Base-by-base conservation (phyloP, 2,329 filamentous ascomycete genomes). In the Aspergillus intermedius region DNA sequence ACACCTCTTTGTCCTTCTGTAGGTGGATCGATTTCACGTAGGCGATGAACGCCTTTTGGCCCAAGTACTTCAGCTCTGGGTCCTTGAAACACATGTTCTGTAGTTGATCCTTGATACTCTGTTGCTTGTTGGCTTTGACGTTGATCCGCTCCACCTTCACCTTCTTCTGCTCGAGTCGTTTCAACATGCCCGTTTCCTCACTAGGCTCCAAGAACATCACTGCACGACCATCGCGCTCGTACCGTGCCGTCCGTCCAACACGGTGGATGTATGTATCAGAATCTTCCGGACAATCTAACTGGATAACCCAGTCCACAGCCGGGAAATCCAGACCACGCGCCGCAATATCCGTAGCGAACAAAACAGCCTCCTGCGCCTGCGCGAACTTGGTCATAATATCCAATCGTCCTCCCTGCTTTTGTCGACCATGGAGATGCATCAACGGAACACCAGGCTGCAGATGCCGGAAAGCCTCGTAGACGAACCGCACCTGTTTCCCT, bases 221-320 rank as follows among this genome's bases (percentile, higher is more conserved):
- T 1, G 93, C 91, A 35, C 86, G 83, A 6, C 93, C 93, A 46
- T 88, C 82, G 54, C 87, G 86, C 61, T 96, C 86, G 67, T 94
- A 97, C 19, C 91, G 82, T n/a, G 93, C 93, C 15, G 93, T 97
- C 25, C 93, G 82, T 1, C 93, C 93, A 4, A 96, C 91, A 50
- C 93, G 83, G 70, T 98, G 93, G 58, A 98, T 97, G 62, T 98
- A 98, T 0, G 93, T 98, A 62, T 97, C 93, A 3, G 88, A 87
- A 66, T 98, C 91, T 68, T 98, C 93, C 0, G 93, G 93, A 57
- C 88, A 95, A 67, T 98, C 93, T n/a, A 88, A 79, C 65, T 98
- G 93, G n/a, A 98, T 89, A 4, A 98, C 93, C 87, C 93, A 98
- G 67, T 98, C 93, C 0, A 98, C 93, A 3, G 90, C 86, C 0